Base-by-base conservation (phyloP, 352 stramenopile species). In the Phytophthora colocasiae region DNA sequence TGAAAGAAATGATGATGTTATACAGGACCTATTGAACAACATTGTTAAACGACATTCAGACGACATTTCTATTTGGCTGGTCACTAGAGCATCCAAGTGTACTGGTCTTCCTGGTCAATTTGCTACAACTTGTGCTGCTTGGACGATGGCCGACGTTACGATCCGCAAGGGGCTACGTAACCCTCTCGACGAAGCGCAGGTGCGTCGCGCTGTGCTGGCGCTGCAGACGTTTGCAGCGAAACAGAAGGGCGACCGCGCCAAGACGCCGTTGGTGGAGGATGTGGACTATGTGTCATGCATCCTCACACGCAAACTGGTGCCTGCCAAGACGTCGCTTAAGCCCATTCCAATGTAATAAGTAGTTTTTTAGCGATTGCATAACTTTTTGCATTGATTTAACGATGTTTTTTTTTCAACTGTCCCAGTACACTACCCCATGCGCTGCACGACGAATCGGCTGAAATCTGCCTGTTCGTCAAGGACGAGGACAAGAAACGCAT, bases 381-480 rank as follows among this genome's bases (percentile, higher is more conserved):
- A 48, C 55, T 22, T 41, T 46, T 64, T 57, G 26, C 40, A 54
- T 46, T 19, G 12, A 54, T 59, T 62, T 58, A 58, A 70, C 60
- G 36, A 39, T 29, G 57, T 7, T 64, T 22, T 22, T 22, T 22
- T 29, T 63, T 51, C 14, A 5, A 52, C 14, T 43, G 6, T 43
- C 1, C 22, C 38, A 92, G 83, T 51, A 71, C 77, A 14, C 50
- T 95, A 32, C 83, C 84, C 6, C 78, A 93, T 56, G 77, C 81
- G 45, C 58, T 93, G 22, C 70, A 78, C 41, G 81, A 77, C 39
- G 80, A 85, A 44, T 71, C 72, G 43, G 74, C 69, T 40, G 84
- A 95, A 58, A 83, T 90, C 61, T 95, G 86, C 51, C 63, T 95
- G 36, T 85, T 95, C 55, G 86, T 95, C 38, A 95, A 95, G 66